Evolutionary conservation across 495 filamentous ascomycete genomes (phyloP), one percentile per base, ranked within the genome.

Genomic region (Pseudomonodictys pantanalensis): DNA sequence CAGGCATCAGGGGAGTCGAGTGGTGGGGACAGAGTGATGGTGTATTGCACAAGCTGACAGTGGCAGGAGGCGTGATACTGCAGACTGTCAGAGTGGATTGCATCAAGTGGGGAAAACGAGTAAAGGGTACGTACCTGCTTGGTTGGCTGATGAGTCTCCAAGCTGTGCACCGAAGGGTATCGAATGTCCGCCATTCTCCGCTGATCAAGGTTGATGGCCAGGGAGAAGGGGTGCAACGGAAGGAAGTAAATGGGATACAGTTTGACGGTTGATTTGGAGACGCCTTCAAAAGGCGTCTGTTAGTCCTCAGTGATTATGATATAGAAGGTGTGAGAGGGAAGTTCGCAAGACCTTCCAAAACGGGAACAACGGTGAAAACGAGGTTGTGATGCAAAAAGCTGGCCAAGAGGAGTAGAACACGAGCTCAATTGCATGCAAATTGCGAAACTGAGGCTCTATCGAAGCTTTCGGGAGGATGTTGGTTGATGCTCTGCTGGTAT

Each of bases 1-100:
- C 49, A 59, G 41, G 46, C 46, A 18, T 64, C 66, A 8, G 64
- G 52, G 52, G 72, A 65, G 10, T 67, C 58, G 1, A 74, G 55
- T 0, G 67, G 67, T 6, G 69, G 62, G 22, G 69, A 68, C 22
- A 73, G 60, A 18, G 58, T 55, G 33, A 72, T 65, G 52, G 26
- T 62, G 56, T 67, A 67, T 44, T 49, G 56, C 20, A 65, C 26
- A 18, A 55, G 47, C 49, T 58, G 47, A 54, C 53, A 62, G 43
- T 58, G 58, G 44, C 50, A 60, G 60, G 70, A 48, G 47, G 62
- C 42, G 60, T 64, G 26, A 71, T 66, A 38, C 51, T 54, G 43
- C 68, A 53, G 60, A 71, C 35, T 63, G 61, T 55, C 45, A n/a
- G n/a, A n/a, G n/a, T n/a, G n/a, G n/a, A n/a, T n/a, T 23, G 17